Base-by-base conservation (phyloP, 495 filamentous ascomycete genomes). In the Collariella sp. region DNA sequence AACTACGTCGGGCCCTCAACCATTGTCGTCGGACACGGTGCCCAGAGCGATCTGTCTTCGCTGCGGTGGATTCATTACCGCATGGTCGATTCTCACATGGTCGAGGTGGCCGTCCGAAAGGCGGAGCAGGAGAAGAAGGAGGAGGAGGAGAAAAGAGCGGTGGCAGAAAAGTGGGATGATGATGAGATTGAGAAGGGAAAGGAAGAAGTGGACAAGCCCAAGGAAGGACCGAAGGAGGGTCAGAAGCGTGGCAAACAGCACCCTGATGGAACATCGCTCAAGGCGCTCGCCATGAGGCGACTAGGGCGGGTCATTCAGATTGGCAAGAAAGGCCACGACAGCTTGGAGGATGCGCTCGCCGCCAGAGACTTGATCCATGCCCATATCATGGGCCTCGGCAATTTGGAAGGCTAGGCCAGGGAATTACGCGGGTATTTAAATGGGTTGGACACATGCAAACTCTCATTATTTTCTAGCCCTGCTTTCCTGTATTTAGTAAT, bases 291-390 rank as follows among this genome's bases (percentile, higher is more conserved):
- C 7, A 48, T 49, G 26, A 60, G 62, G 7, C 56, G 62, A 1
- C 49, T 77, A 19, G 62, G 62, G 0, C 46, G 66, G 9, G 50
- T 59, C 0, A 71, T 77, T 13, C 69, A 76, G 38, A 31, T 45
- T 0, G 56, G 49, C 5, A 55, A 56, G 16, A 20, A 29, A 3
- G 57, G 59, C 0, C 67, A 74, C 36, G 69, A 73, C 55, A 72
- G 66, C 41, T n/a, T 77, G 0, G 71, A 79, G 49, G 72, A 73
- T 38, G 65, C 73, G 0, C 44, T 72, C 0, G 72, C 73, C 0
- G 50, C 66, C 1, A 64, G 72, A 15, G 72, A 75, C n/a, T 43
- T 78, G 12, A 43, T 66, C 1, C 46, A 67, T 3, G 16, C 24
- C 20, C 33, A 51, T 3, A 47, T 56, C 11, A 47, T 15, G 16